A percentile compares a stretch with the other conserved stretches of the same genome.
Evolutionary conservation across 768 basidiomycete genomes (phyloP).

Genomic region (Russula ochroleuca): DNA sequence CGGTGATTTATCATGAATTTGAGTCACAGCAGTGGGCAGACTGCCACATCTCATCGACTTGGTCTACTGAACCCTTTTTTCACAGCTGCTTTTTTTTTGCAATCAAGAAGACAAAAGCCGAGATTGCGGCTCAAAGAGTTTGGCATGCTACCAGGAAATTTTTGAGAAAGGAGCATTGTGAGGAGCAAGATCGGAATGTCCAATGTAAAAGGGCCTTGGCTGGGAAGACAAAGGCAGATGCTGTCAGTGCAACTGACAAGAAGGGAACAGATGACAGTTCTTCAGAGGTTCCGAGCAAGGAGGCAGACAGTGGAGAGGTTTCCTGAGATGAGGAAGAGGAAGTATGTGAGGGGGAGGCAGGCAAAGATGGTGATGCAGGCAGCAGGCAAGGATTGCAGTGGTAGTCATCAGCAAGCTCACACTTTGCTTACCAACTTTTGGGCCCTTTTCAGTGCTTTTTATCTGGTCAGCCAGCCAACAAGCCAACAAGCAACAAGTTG

Average conservation of each 20-base stretch:
- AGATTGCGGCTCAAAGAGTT: slow-evolving; percentile 59
- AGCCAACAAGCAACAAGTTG: no score
- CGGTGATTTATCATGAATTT: slow-evolving; percentile 91
- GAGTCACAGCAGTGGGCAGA: slow-evolving; percentile 43
- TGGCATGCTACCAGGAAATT: slow-evolving; percentile 75
- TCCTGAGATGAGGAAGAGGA: slow-evolving; percentile 61
- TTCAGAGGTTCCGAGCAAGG: slow-evolving; percentile 35
- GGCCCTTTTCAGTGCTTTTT: no score
- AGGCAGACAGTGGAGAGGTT: slow-evolving; percentile 37
- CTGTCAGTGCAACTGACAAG: slow-evolving; percentile 27
- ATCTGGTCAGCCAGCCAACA: no score
- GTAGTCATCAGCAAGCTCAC: no score
- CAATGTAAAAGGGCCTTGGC: slow-evolving; percentile 63
- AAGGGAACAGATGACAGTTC: slow-evolving; percentile 29
- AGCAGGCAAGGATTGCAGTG: slow-evolving; percentile 41
- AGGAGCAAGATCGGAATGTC: slow-evolving; percentile 91
- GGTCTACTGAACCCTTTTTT: no score
- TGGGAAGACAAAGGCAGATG: slow-evolving; percentile 34
- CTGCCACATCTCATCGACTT: neutral
- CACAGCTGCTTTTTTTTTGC: no score
- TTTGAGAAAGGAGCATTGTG: slow-evolving; percentile 69
- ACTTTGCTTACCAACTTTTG: no score
- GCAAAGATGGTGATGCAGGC: slow-evolving; percentile 38
- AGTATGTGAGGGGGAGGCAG: slow-evolving; percentile 53
- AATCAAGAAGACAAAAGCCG: slow-evolving; percentile 90